Percentiles rank a stretch among this genome's conserved stretches.
These are phyloP conservation scores for Collariella sp. DNA, from an alignment of 495 filamentous ascomycete species.

Conservation along the genomic window DNA sequence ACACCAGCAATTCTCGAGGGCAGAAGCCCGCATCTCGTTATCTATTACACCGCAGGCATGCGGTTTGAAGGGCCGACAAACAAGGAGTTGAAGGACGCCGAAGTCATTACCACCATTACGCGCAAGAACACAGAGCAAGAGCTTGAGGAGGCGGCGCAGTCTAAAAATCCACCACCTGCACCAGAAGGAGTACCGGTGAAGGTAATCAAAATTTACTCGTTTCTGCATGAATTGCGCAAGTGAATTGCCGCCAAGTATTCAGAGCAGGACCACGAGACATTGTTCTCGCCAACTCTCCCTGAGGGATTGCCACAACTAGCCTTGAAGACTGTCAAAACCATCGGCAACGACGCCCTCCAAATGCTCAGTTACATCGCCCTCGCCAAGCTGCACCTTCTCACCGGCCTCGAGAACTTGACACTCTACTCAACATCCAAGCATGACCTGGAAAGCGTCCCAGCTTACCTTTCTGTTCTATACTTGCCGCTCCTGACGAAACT, in stretches of 20 bases:
- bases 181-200: neutral
- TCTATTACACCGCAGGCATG: neutral
- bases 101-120: neutral
- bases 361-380: neutral
- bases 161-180: neutral
- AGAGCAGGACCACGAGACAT: neutral
- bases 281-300: neutral
- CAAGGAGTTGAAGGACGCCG: neutral
- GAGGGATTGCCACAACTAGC: neutral
- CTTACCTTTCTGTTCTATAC: too few species aligned
- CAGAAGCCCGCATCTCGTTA: neutral
- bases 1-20: conserved; percentile 1
- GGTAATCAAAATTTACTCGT: neutral
- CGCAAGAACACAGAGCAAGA: neutral
- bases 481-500: neutral
- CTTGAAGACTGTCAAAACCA: neutral
- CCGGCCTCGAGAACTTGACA: neutral
- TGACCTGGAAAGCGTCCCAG: neutral
- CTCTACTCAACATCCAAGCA: neutral
- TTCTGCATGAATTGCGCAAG: neutral
- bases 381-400: neutral
- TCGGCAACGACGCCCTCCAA: conserved; percentile 2
- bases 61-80: neutral
- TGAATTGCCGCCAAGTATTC: neutral
- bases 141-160: neutral